Evolutionary conservation across 2,329 filamentous ascomycete genomes (phyloP).

Genomic region (Xylariales sp.): DNA sequence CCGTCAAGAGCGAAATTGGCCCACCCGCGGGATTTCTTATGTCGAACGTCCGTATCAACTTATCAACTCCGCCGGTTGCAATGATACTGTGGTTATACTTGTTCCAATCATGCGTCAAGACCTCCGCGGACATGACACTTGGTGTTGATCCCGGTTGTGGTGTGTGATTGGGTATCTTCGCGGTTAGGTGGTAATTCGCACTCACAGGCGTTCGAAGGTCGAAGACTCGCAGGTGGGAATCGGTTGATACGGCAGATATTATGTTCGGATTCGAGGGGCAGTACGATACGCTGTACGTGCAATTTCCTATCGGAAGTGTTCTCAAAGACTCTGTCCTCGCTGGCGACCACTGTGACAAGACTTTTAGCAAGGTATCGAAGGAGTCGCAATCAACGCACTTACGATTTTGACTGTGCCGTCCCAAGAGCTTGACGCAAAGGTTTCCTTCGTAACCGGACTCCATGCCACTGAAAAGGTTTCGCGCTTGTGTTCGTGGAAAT

Average conservation of each 20-base stretch:
- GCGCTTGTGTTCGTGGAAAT: slow-evolving; percentile 88
- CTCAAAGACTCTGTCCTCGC: slow-evolving; percentile 67
- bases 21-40: slow-evolving; percentile 71
- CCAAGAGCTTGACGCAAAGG: slow-evolving; percentile 89
- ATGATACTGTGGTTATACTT: slow-evolving; percentile 86
- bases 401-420: slow-evolving; percentile 91
- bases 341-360: slow-evolving; percentile 85
- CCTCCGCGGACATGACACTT: slow-evolving; percentile 64
- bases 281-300: slow-evolving; percentile 91
- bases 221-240: slow-evolving; percentile 85
- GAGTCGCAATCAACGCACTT: slow-evolving; percentile 17
- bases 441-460: slow-evolving; percentile 88
- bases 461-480: slow-evolving; percentile 91
- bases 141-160: slow-evolving; percentile 45
- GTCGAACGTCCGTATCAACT: slow-evolving; percentile 84
- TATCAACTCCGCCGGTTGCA: slow-evolving; percentile 85
- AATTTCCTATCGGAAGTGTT: slow-evolving; percentile 86
- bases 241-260: slow-evolving; percentile 81
- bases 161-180: slow-evolving; percentile 79
- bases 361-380: neutral
- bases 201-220: slow-evolving; percentile 83
- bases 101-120: slow-evolving; percentile 97
- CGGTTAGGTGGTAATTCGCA: slow-evolving; percentile 80
- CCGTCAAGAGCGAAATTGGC: slow-evolving; percentile 68
- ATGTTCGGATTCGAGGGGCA: slow-evolving; percentile 82